These are phyloP conservation scores for Aspergillus quadricinctus DNA, from an alignment of 2,329 filamentous ascomycete genomes.

Conservation along the genomic window DNA sequence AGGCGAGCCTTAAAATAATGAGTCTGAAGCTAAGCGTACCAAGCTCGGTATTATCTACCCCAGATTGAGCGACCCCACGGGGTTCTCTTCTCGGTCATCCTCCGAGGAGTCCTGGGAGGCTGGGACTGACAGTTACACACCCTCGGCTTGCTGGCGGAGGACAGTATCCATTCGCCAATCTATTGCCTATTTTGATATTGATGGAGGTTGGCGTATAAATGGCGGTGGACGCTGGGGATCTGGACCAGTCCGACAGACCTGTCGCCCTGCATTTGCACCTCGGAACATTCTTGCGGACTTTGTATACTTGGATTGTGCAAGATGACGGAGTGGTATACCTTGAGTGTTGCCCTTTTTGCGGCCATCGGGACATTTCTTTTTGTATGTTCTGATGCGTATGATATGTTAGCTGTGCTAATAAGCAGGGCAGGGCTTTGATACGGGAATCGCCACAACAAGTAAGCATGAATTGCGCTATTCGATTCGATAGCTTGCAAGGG, in stretches of 20 bases:
- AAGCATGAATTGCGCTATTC: constrained; percentile 11
- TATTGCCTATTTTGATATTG: neutral
- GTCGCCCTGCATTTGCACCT: neutral
- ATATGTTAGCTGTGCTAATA: constrained; percentile 1
- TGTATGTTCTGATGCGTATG: constrained; percentile 32
- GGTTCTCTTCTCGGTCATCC: constrained; percentile 20
- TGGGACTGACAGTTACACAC: constrained; percentile 5
- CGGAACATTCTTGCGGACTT: neutral
- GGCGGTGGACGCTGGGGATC: neutral
- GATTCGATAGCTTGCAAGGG: constrained; percentile 2
- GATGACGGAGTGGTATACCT: constrained; percentile 44
- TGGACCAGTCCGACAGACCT: neutral
- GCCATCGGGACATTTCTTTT: constrained; percentile 58
- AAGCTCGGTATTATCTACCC: neutral
- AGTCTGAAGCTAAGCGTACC: neutral
- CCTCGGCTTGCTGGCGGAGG: constrained; percentile 19
- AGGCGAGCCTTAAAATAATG: too few species aligned
- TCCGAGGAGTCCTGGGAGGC: too few species aligned
- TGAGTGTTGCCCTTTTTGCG: constrained; percentile 53
- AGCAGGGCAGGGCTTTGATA: constrained; percentile 52
- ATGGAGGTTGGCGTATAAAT: neutral
- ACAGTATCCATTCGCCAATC: constrained; percentile 10
- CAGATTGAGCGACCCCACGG: constrained; percentile 8
- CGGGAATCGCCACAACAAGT: constrained; percentile 58
- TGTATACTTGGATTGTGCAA: constrained; percentile 6